These are phyloP conservation scores for Brassica juncea DNA, from an alignment of 345 rosid species.

Conservation along the genomic window DNA sequence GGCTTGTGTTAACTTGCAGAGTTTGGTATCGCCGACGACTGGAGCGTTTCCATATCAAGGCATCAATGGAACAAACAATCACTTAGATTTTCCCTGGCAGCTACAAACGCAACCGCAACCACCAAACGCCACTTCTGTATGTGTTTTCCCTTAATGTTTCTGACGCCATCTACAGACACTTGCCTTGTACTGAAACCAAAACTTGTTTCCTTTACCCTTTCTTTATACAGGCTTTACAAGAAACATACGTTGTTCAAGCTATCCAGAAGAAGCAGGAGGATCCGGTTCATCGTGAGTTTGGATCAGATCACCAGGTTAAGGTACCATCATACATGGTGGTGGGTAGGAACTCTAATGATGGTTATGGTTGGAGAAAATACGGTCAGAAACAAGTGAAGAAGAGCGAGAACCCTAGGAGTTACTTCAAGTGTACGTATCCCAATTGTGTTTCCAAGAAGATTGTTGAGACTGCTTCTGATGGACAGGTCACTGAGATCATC, in stretches of 20 bases:
- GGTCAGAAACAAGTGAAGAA: slow-evolving; percentile 97
- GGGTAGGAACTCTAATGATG: slow-evolving; percentile 73
- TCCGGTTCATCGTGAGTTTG: slow-evolving; percentile 47
- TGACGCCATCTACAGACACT: slow-evolving; percentile 45
- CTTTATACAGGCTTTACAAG: slow-evolving; percentile 46
- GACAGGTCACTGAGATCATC: slow-evolving; percentile 92
- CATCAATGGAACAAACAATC: slow-evolving; percentile 54
- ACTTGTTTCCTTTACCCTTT: background rate
- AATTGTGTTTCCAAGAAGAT: slow-evolving; percentile 90
- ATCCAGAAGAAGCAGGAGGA: slow-evolving; percentile 46
- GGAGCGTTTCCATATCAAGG: slow-evolving; percentile 66
- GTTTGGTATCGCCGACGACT: slow-evolving; percentile 89
- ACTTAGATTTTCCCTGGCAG: slow-evolving; percentile 65
- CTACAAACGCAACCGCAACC: slow-evolving; percentile 29
- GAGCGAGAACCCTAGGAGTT: slow-evolving; percentile 93
- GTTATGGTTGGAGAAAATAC: slow-evolving; percentile 94
- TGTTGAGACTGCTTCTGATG: slow-evolving; percentile 83
- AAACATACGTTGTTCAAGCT: slow-evolving; percentile 51
- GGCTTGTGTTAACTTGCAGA: slow-evolving; percentile 52
- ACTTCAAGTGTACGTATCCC: slow-evolving; percentile 92
- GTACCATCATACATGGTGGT: slow-evolving; percentile 50
- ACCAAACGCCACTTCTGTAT: slow-evolving; percentile 35
- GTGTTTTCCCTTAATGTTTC: slow-evolving; percentile 20
- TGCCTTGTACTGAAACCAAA: background rate
- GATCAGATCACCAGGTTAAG: slow-evolving; percentile 35